Evolutionary conservation across 306 rosid species (phyloP).

Genomic region (Lathyrus sativus): DNA sequence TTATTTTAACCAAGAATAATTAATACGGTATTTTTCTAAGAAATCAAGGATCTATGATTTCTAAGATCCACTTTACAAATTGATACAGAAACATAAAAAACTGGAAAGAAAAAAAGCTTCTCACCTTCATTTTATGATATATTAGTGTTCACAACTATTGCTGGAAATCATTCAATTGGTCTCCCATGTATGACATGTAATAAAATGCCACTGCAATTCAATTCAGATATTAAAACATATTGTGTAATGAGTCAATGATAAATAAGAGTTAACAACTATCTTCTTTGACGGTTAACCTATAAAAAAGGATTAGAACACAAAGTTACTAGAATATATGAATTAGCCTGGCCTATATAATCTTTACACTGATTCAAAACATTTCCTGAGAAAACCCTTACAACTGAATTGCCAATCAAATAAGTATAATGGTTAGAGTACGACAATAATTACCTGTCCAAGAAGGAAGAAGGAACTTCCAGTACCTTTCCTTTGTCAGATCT

Average conservation of each 20-base stretch:
- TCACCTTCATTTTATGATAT: conserved; percentile 84
- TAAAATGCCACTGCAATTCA: neutral
- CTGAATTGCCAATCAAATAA: neutral
- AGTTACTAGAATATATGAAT: neutral
- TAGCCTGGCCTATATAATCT: neutral
- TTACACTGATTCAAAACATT: neutral
- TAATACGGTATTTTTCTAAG: neutral
- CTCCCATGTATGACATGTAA: neutral
- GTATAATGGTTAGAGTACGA: neutral
- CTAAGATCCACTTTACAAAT: conserved; percentile 23
- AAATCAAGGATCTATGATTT: conserved; percentile 16
- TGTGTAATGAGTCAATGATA: neutral
- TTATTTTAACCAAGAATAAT: neutral
- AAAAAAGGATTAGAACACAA: neutral
- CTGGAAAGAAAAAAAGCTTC: neutral
- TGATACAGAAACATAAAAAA: conserved; percentile 22
- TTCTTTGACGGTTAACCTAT: neutral
- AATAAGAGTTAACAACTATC: neutral
- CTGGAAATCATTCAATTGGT: conserved; percentile 1
- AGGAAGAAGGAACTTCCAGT: neutral
- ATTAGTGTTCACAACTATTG: conserved; percentile 56
- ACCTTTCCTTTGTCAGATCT: neutral
- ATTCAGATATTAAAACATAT: neutral
- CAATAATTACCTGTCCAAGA: neutral
- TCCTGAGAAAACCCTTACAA: neutral